Percentiles rank a stretch among this genome's conserved stretches.
Evolutionary conservation across 129 eudicot species (phyloP).

Genomic region (Flaveria trinervia): DNA sequence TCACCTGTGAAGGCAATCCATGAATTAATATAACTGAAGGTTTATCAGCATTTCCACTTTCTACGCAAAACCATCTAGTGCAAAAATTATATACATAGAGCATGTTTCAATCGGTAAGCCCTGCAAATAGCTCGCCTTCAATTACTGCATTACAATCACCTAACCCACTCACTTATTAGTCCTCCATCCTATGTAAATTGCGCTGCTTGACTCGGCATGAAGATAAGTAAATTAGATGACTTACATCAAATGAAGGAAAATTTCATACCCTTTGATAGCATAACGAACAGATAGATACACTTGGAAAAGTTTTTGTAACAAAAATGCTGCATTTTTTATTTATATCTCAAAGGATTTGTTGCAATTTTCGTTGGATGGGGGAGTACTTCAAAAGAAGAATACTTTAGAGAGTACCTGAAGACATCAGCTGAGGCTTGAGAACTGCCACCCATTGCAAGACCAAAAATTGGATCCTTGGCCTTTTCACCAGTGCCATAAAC

Average conservation of each 20-base stretch:
- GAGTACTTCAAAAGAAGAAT: constrained; percentile 4
- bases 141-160: constrained; percentile 56
- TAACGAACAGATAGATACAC: background rate
- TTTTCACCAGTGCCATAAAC: constrained; percentile 82
- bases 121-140: constrained; percentile 88
- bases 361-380: constrained; percentile 17
- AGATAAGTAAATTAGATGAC: background rate
- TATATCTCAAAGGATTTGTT: constrained; percentile 17
- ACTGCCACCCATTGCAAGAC: constrained; percentile 82
- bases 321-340: background rate
- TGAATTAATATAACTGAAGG: constrained; percentile 76
- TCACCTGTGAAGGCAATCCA: constrained; percentile 99
- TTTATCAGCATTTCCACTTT: constrained; percentile 76
- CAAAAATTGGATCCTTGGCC: constrained; percentile 96
- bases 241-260: background rate
- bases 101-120: constrained; percentile 75
- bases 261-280: constrained; percentile 1
- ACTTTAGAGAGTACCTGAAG: constrained; percentile 63
- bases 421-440: constrained; percentile 87
- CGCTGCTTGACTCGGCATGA: constrained; percentile 16
- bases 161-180: constrained; percentile 30
- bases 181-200: constrained; percentile 30
- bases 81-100: constrained; percentile 67
- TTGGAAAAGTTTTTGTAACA: background rate
- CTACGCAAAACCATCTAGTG: constrained; percentile 99